Conservation (phyloP, 176 grass and related monocot species). For the Musa schizocarpa region DNA sequence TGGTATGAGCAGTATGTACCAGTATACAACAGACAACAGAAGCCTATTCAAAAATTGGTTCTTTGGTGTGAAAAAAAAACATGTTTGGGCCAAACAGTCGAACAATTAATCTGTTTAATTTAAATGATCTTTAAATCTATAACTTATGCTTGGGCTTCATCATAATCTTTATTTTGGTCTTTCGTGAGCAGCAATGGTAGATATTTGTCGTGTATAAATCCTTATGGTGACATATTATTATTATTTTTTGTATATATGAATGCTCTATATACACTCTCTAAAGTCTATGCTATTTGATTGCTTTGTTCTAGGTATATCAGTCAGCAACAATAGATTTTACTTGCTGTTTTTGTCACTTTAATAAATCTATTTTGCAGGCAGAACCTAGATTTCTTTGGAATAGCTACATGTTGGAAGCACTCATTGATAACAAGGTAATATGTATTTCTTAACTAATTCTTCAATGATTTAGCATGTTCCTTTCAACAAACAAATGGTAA, state of each 20-base stretch:
- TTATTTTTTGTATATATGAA: too few relatives aligned
- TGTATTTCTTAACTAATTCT: not conserved
- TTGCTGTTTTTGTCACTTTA: not conserved
- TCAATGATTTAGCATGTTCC: slow-evolving; percentile 12
- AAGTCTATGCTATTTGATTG: too few relatives aligned
- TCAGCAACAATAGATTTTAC: not conserved
- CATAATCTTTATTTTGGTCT: not conserved
- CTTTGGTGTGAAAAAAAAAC: not conserved
- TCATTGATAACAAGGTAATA: slow-evolving; percentile 80
- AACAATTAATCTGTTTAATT: not conserved
- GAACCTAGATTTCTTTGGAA: slow-evolving; percentile 98
- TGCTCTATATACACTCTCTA: too few relatives aligned
- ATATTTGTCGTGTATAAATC: too few relatives aligned
- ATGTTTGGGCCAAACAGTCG: not conserved
- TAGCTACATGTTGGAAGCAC: slow-evolving; percentile 86
- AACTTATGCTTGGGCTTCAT: not conserved
- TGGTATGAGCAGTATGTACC: too few relatives aligned
- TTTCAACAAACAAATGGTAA: slow-evolving; percentile 1
- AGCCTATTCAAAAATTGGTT: too few relatives aligned
- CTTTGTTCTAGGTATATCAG: not conserved
- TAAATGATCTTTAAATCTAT: not conserved
- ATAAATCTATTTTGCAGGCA: slow-evolving; percentile 50
- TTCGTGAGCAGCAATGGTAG: too few relatives aligned
- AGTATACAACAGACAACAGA: too few relatives aligned
- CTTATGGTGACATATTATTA: too few relatives aligned